phyloP scores from a whole-genome alignment of 176 grass and related monocot genomes.

The Zoysia pacifica region DNA sequence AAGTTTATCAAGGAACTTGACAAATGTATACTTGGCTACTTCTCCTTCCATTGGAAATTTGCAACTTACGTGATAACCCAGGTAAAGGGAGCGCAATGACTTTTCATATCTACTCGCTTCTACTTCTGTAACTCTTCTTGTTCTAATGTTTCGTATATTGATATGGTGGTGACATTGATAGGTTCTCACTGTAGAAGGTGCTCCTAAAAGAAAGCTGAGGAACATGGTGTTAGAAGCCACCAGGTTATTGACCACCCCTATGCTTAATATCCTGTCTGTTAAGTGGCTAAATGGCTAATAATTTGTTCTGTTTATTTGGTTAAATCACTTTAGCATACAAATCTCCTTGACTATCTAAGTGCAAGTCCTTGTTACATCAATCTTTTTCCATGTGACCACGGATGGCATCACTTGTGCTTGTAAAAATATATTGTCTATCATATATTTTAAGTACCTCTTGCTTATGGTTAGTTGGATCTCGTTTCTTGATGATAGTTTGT shows the following conservation, averaged over 20 bases:
- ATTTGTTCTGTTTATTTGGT: slow-evolving; percentile 1
- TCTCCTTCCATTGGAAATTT: slow-evolving; percentile 91
- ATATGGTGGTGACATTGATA: slow-evolving; percentile 46
- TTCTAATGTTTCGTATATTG: slow-evolving; percentile 32
- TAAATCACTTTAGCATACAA: neutral
- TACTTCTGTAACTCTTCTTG: neutral
- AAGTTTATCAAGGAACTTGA: slow-evolving; percentile 88
- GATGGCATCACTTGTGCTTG: neutral
- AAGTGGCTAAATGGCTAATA: neutral
- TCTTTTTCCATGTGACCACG: slow-evolving; percentile 28
- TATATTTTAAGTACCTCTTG: neutral
- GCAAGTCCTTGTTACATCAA: neutral
- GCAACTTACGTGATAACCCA: slow-evolving; percentile 68
- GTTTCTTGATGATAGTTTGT: neutral
- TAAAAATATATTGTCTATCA: neutral
- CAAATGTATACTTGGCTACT: slow-evolving; percentile 81
- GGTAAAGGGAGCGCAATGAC: slow-evolving; percentile 39
- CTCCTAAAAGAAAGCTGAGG: slow-evolving; percentile 72
- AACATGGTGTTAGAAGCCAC: slow-evolving; percentile 90
- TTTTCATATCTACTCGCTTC: neutral
- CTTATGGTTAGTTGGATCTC: slow-evolving; percentile 1
- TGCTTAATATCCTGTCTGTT: neutral
- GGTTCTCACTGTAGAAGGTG: slow-evolving; percentile 65
- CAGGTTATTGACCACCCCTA: slow-evolving; percentile 44
- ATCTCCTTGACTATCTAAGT: neutral